These are phyloP conservation scores for Albatrellus ellisii DNA, from an alignment of 768 basidiomycete species.

Conservation along the genomic window DNA sequence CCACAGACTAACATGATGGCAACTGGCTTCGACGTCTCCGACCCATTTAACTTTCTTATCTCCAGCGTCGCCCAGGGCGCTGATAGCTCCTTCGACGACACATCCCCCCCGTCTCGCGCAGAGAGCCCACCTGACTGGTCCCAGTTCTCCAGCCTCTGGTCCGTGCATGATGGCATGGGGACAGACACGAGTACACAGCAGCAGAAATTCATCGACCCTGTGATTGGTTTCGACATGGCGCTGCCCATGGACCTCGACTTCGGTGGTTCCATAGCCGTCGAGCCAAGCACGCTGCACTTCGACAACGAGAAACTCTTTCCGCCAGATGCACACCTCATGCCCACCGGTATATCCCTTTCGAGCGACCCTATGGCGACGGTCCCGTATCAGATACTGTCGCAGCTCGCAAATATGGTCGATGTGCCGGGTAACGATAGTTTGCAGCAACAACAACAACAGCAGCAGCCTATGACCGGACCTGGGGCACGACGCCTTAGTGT, in stretches of 20 bases:
- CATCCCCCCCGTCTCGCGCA: constrained; percentile 5
- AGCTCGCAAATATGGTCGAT: neutral
- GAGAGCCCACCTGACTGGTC: constrained; percentile 14
- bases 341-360: neutral
- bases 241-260: constrained; percentile 47
- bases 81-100: neutral
- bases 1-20: too few relatives aligned
- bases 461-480: constrained; percentile 9
- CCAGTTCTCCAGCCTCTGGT: constrained; percentile 13
- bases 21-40: neutral
- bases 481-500: constrained; percentile 34
- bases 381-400: neutral
- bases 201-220: neutral
- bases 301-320: constrained; percentile 9
- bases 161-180: neutral
- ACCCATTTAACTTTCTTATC: neutral
- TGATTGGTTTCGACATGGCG: neutral
- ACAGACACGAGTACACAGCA: neutral
- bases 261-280: constrained; percentile 42
- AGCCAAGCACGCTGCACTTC: constrained; percentile 52
- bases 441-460: constrained; percentile 11
- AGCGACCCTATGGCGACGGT: constrained; percentile 11
- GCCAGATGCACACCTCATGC: neutral
- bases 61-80: neutral
- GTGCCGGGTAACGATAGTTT: constrained; percentile 1